These are phyloP conservation scores for Colletotrichum echinochloae DNA, from an alignment of 2,329 filamentous ascomycete genomes.

Conservation along the genomic window DNA sequence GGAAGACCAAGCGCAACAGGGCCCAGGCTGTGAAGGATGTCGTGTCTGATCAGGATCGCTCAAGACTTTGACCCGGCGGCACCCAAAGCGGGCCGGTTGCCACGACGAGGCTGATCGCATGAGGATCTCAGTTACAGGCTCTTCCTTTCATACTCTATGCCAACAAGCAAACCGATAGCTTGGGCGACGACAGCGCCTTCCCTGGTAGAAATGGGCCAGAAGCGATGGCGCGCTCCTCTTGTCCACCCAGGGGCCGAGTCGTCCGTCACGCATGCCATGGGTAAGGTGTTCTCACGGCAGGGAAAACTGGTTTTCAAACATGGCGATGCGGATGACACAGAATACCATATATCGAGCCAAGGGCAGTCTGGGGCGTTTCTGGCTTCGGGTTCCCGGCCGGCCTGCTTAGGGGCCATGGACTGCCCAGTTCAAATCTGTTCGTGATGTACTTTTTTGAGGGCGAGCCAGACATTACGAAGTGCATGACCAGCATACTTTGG, in stretches of 20 bases:
- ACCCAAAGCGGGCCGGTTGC: neutral
- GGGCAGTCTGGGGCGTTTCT: conserved; percentile 28
- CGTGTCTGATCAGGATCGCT: conserved; percentile 2
- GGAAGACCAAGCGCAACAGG: neutral
- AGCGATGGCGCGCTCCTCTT: neutral
- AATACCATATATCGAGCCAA: conserved; percentile 37
- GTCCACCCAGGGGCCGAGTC: conserved; percentile 18
- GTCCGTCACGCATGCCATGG: conserved; percentile 22
- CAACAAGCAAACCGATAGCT: conserved; percentile 19
- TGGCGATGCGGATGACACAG: conserved; percentile 36
- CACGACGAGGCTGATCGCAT: neutral
- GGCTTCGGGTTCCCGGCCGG: conserved; percentile 34
- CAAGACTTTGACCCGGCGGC: neutral
- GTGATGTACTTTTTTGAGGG: conserved; percentile 32
- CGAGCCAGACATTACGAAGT: conserved; percentile 18
- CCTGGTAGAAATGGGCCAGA: conserved; percentile 1
- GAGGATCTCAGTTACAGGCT: neutral
- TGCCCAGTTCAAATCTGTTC: conserved; percentile 19
- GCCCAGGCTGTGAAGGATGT: conserved; percentile 17
- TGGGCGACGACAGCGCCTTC: conserved; percentile 4
- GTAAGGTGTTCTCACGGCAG: conserved; percentile 32
- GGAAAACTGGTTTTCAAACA: conserved; percentile 18
- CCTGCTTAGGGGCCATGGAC: conserved; percentile 6
- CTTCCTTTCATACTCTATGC: neutral
- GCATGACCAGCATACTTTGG: conserved; percentile 34